These are phyloP conservation scores for Leishmania mexicana DNA, from an alignment of 208 protist species.

Conservation along the genomic window DNA sequence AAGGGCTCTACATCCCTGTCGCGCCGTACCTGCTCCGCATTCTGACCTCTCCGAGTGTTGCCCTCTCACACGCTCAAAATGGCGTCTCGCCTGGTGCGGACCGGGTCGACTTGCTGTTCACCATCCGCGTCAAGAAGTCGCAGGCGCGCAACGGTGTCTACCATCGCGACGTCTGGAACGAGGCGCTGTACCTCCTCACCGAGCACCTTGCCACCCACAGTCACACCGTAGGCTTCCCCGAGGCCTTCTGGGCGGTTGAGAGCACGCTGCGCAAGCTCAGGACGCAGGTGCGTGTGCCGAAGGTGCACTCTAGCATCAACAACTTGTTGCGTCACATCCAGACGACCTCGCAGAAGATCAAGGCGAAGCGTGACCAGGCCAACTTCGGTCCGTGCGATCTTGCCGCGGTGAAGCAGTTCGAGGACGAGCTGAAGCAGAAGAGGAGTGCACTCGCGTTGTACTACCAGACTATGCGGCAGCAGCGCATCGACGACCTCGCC, in stretches of 20 bases:
- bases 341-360: conserved; percentile 63
- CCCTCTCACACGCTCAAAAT: conserved; percentile 47
- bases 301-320: conserved; percentile 76
- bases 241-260: conserved; percentile 90
- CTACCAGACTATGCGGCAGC: conserved; percentile 73
- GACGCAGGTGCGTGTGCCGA: conserved; percentile 82
- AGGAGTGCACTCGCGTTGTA: conserved; percentile 65
- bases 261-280: conserved; percentile 86
- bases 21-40: conserved; percentile 93
- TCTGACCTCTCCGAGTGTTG: conserved; percentile 84
- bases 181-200: conserved; percentile 88
- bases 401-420: conserved; percentile 76
- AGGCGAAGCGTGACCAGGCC: conserved; percentile 69
- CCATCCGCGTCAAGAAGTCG: conserved; percentile 91
- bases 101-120: conserved; percentile 81
- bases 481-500: conserved; percentile 75
- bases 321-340: conserved; percentile 82
- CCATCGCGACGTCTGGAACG: conserved; percentile 75
- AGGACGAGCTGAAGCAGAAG: conserved; percentile 66
- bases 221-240: conserved; percentile 93
- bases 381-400: conserved; percentile 86
- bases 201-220: conserved; percentile 88
- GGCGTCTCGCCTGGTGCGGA: conserved; percentile 41
- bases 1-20: conserved; percentile 94
- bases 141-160: conserved; percentile 74